Evolutionary conservation across 164 flowering plant genomes (phyloP).

Genomic region (Litsea cubeba): DNA sequence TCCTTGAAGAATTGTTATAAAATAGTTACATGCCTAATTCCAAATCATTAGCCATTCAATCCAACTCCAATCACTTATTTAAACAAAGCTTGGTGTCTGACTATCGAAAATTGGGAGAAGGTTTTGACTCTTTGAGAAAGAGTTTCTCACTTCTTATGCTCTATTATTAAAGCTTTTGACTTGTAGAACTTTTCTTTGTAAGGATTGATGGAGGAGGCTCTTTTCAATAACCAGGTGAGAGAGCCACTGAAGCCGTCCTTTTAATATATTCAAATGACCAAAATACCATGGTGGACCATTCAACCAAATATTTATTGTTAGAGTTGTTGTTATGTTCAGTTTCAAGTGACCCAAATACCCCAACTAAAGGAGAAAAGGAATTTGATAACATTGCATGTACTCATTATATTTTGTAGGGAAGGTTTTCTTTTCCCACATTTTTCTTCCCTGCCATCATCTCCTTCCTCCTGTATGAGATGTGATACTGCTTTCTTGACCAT

Average conservation of each 20-base stretch:
- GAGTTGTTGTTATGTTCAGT: not conserved
- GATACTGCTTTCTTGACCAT: no score
- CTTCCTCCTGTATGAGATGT: not conserved
- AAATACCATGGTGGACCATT: not conserved
- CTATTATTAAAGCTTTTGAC: conserved; percentile 12
- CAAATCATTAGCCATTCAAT: conserved; percentile 4
- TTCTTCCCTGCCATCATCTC: no score
- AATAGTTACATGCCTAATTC: not conserved
- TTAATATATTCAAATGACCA: not conserved
- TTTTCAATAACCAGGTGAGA: not conserved
- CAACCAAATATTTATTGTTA: not conserved
- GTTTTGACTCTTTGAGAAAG: conserved; percentile 13
- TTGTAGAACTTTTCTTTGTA: no score
- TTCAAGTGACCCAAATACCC: not conserved
- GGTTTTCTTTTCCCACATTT: no score
- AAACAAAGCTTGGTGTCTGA: conserved; percentile 3
- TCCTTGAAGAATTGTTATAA: not conserved
- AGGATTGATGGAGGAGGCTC: not conserved
- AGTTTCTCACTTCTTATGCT: not conserved
- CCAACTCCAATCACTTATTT: not conserved
- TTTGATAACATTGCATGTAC: not conserved
- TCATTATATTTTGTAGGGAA: no score
- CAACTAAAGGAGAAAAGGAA: not conserved
- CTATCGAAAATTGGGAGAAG: conserved; percentile 15
- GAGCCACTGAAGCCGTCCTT: not conserved